Conservation (phyloP, 164 flowering plant genomes). For the Sextonia rubra region DNA sequence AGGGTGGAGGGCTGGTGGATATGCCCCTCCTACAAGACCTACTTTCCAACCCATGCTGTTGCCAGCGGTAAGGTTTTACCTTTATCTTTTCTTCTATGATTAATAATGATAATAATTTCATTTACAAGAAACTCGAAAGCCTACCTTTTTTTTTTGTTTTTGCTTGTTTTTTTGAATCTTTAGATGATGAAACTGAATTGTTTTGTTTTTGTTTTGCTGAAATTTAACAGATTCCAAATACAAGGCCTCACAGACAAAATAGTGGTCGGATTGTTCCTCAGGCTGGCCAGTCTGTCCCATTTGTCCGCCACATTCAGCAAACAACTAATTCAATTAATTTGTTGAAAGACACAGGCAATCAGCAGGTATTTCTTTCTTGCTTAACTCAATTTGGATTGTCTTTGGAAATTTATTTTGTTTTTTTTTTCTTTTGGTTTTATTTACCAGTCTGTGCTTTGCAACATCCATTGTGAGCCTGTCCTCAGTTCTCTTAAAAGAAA, state of each 20-base stretch:
- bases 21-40: slow-evolving; percentile 45
- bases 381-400: not conserved
- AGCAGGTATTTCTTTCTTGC: slow-evolving; percentile 36
- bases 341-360: slow-evolving; percentile 46
- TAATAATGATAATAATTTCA: not conserved
- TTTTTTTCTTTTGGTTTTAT: no score
- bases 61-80: slow-evolving; percentile 30
- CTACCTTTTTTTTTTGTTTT: not conserved
- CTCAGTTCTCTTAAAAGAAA: no score
- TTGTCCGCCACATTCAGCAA: slow-evolving; percentile 36
- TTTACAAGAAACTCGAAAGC: not conserved
- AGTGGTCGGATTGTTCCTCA: slow-evolving; percentile 53
- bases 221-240: slow-evolving; percentile 42
- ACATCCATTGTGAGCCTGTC: no score
- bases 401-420: not conserved
- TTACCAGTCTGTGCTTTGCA: no score
- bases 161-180: not conserved
- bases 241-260: slow-evolving; percentile 51
- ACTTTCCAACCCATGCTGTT: slow-evolving; percentile 42
- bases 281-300: slow-evolving; percentile 29
- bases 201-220: not conserved
- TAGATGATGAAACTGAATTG: not conserved
- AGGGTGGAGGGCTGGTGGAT: slow-evolving; percentile 69
- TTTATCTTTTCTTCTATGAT: not conserved
- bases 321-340: slow-evolving; percentile 24